Evolutionary conservation across 2,329 filamentous ascomycete genomes (phyloP).

Genomic region (Fusarium sororula): DNA sequence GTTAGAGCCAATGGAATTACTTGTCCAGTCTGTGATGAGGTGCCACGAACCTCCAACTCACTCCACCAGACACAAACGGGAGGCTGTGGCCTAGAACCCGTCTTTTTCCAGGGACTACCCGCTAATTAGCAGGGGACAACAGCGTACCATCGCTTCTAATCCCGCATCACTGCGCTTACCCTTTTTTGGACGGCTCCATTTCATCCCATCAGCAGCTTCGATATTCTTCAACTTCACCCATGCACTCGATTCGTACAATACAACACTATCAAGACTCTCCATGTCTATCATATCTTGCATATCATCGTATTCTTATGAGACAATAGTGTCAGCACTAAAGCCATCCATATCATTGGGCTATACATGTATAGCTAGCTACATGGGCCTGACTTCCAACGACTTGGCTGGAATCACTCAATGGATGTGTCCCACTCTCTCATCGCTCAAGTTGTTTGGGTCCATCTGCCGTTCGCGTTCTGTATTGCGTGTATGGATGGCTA

Average conservation of each 20-base stretch:
- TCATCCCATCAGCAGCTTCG: conserved; percentile 3
- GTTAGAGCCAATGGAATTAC: conserved; percentile 17
- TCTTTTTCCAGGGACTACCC: conserved; percentile 27
- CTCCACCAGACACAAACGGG: conserved; percentile 12
- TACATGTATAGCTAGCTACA: neutral
- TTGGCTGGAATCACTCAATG: conserved; percentile 1
- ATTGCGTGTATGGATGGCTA: neutral
- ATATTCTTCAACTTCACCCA: conserved; percentile 31
- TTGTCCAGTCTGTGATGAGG: neutral
- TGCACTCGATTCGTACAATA: neutral
- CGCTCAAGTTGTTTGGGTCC: neutral
- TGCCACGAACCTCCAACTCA: conserved; percentile 6
- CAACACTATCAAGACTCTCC: neutral
- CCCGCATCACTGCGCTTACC: conserved; percentile 8
- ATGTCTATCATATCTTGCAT: neutral
- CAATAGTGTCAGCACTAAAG: neutral
- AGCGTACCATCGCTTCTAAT: conserved; percentile 22
- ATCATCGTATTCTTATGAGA: neutral
- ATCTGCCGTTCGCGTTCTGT: conserved; percentile 8
- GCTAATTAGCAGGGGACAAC: conserved; percentile 20
- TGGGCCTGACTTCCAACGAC: neutral
- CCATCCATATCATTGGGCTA: neutral
- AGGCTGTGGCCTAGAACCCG: conserved; percentile 12
- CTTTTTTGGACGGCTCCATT: neutral
- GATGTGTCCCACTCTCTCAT: conserved; percentile 22